These are phyloP conservation scores for Ilyonectria destructans DNA, from an alignment of 2,329 filamentous ascomycete genomes.

Conservation along the genomic window DNA sequence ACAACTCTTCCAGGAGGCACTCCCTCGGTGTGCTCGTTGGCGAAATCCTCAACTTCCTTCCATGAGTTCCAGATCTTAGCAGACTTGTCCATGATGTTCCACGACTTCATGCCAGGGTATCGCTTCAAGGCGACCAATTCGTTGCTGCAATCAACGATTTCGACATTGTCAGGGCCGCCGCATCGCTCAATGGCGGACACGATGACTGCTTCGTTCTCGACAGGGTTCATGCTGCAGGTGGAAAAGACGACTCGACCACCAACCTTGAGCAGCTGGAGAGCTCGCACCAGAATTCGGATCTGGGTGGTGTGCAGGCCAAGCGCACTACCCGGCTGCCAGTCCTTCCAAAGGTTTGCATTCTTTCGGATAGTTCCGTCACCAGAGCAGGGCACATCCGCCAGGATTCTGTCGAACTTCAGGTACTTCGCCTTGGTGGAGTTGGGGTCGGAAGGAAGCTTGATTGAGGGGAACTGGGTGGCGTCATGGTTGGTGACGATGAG, in stretches of 20 bases:
- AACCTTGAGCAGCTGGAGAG: conserved; percentile 95
- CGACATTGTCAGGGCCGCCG: conserved; percentile 85
- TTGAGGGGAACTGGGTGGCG: conserved; percentile 93
- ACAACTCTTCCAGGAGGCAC: conserved; percentile 77
- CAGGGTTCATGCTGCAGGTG: conserved; percentile 98
- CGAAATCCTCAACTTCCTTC: conserved; percentile 83
- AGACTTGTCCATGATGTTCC: conserved; percentile 93
- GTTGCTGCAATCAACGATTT: conserved; percentile 87
- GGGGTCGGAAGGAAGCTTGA: conserved; percentile 80
- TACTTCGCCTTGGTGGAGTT: conserved; percentile 76
- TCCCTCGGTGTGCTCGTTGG: conserved; percentile 70
- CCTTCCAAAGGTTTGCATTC: conserved; percentile 94
- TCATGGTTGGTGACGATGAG: conserved; percentile 98
- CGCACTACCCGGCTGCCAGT: conserved; percentile 91
- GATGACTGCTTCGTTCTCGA: conserved; percentile 96
- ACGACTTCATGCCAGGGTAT: conserved; percentile 82
- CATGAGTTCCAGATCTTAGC: conserved; percentile 86
- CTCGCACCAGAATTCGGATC: conserved; percentile 89
- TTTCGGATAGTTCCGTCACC: conserved; percentile 96
- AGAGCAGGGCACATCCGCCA: conserved; percentile 97
- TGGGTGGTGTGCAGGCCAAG: conserved; percentile 91
- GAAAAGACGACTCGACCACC: conserved; percentile 97
- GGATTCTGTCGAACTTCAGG: conserved; percentile 95
- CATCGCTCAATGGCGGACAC: conserved; percentile 91
- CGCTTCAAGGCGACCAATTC: conserved; percentile 85